A percentile compares a stretch with the other conserved stretches of the same genome.
phyloP scores from a whole-genome alignment of 2,329 filamentous ascomycete species.

The Aspergillus hiratsukae region DNA sequence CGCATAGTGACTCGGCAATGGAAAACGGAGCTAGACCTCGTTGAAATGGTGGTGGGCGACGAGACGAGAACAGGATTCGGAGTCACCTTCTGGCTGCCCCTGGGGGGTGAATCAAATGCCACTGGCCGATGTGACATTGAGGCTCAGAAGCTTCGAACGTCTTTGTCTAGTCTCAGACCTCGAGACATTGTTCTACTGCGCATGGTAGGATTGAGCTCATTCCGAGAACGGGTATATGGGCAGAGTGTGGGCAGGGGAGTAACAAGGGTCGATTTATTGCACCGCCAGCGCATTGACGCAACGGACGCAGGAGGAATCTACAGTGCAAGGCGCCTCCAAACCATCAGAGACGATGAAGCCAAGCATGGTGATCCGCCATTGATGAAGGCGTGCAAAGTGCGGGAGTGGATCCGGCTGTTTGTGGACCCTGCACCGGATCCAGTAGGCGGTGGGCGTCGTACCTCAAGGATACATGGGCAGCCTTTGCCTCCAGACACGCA shows the following conservation, averaged over 20 bases:
- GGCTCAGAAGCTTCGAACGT: slow-evolving; percentile 35
- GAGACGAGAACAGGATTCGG: slow-evolving; percentile 77
- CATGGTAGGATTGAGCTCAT: slow-evolving; percentile 74
- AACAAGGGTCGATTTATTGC: slow-evolving; percentile 65
- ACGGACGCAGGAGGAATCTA: slow-evolving; percentile 56
- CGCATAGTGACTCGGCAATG: slow-evolving; percentile 59
- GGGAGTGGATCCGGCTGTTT: slow-evolving; percentile 71
- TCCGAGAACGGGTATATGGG: slow-evolving; percentile 73
- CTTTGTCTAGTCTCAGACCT: slow-evolving; percentile 50
- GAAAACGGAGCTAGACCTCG: slow-evolving; percentile 55
- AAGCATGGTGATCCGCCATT: slow-evolving; percentile 47
- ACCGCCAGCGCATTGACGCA: slow-evolving; percentile 50
- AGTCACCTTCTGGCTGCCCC: slow-evolving; percentile 76
- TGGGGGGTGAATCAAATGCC: slow-evolving; percentile 18
- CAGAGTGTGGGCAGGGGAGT: slow-evolving; percentile 70
- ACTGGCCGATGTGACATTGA: slow-evolving; percentile 6
- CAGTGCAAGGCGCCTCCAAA: slow-evolving; percentile 45
- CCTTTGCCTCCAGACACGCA: slow-evolving; percentile 39
- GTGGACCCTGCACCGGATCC: slow-evolving; percentile 46
- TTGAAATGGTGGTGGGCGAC: slow-evolving; percentile 79
- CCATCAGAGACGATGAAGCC: slow-evolving; percentile 11
- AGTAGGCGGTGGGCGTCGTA: slow-evolving; percentile 21
- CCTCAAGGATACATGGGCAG: slow-evolving; percentile 13
- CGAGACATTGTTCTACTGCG: slow-evolving; percentile 76
- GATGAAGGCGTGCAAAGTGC: slow-evolving; percentile 62